Conservation (phyloP, 2,329 filamentous ascomycete genomes). For the Phoma sp. region DNA sequence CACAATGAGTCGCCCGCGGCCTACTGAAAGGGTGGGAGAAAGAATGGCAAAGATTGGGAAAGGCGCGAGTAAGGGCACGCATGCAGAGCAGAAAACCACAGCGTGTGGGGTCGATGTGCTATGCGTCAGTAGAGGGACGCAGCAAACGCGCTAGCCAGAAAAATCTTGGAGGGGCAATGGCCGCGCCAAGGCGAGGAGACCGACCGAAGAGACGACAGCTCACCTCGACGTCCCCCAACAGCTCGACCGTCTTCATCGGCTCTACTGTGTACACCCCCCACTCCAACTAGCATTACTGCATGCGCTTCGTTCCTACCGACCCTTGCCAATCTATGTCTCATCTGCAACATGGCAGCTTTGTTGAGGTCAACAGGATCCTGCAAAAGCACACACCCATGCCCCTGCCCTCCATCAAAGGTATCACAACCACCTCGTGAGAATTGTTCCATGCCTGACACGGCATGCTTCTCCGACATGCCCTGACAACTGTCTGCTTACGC, state of each 20-base stretch:
- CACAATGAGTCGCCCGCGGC: slow-evolving; percentile 45
- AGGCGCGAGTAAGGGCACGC: slow-evolving; percentile 18
- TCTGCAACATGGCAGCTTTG: not conserved
- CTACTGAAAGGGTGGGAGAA: slow-evolving; percentile 27
- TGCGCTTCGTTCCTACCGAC: not conserved
- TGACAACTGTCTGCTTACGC: not conserved
- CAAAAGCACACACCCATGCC: slow-evolving; percentile 6
- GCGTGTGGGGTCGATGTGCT: slow-evolving; percentile 29
- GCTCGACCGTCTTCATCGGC: not conserved
- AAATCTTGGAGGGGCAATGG: slow-evolving; percentile 34
- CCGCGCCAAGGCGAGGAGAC: slow-evolving; percentile 17
- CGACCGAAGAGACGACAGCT: slow-evolving; percentile 10
- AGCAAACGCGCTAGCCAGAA: slow-evolving; percentile 30
- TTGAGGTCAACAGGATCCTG: not conserved
- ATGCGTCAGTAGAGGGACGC: slow-evolving; percentile 36
- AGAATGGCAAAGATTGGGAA: slow-evolving; percentile 36
- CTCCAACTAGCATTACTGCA: not conserved
- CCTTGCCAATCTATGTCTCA: not conserved
- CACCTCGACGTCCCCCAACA: not conserved
- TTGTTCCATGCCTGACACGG: not conserved
- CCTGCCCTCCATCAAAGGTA: slow-evolving; percentile 11
- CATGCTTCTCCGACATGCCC: not conserved
- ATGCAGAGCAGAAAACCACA: slow-evolving; percentile 22
- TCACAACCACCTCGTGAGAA: slow-evolving; percentile 7
- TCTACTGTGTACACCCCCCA: not conserved